Percentiles rank a stretch among this genome's conserved stretches.
Conservation (phyloP, 768 basidiomycete genomes). For the Neoboletus brunneissimus region DNA sequence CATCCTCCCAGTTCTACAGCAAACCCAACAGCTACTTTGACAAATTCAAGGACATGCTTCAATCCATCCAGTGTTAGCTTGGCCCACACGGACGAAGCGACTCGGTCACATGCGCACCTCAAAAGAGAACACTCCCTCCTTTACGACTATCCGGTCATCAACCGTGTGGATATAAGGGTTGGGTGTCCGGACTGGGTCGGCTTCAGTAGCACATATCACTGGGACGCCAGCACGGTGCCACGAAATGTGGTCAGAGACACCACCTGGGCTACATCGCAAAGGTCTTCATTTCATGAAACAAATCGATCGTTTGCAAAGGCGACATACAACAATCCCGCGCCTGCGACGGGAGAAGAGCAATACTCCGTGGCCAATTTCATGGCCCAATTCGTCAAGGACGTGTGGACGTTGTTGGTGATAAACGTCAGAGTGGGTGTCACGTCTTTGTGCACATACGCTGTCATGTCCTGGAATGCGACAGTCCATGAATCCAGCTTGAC, state of each 20-base stretch:
- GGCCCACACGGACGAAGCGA: too few relatives aligned
- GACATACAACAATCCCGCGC: conserved; percentile 33
- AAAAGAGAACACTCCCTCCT: conserved; percentile 42
- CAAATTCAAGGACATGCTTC: conserved; percentile 54
- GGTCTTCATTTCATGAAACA: not conserved
- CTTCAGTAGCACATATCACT: conserved; percentile 43
- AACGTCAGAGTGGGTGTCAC: conserved; percentile 14
- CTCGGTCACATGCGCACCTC: conserved; percentile 21
- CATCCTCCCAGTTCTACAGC: conserved; percentile 46
- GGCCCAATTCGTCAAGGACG: conserved; percentile 42
- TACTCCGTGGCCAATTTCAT: conserved; percentile 36
- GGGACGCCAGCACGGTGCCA: conserved; percentile 45
- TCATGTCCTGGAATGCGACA: conserved; percentile 31
- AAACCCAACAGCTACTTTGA: conserved; percentile 57
- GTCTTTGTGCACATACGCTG: conserved; percentile 30
- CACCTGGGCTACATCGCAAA: conserved; percentile 24
- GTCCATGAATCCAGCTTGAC: not conserved
- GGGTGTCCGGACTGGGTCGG: conserved; percentile 36
- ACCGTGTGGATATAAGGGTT: conserved; percentile 45
- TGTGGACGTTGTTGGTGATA: conserved; percentile 40
- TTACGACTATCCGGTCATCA: conserved; percentile 21
- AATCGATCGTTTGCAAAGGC: not conserved
- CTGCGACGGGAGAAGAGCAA: conserved; percentile 7
- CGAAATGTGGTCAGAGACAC: conserved; percentile 47
- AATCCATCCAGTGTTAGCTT: not conserved